phyloP scores from a whole-genome alignment of 495 filamentous ascomycete species.

The Podospora conica region DNA sequence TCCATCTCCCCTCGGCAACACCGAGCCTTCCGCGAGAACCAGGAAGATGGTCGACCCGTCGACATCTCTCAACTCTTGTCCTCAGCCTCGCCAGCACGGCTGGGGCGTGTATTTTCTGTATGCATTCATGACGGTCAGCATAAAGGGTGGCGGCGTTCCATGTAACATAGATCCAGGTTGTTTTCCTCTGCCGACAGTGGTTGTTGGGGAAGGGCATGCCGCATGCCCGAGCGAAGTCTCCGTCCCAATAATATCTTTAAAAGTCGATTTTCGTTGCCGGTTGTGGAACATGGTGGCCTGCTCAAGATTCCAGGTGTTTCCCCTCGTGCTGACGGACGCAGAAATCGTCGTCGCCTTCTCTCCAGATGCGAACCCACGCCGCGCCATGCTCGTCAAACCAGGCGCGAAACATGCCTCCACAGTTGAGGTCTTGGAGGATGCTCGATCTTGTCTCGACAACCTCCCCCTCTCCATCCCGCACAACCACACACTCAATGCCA shows the following conservation, averaged over 20 bases:
- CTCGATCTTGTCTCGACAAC: conserved; percentile 37
- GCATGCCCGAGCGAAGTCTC: conserved; percentile 16
- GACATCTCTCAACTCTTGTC: conserved; percentile 38
- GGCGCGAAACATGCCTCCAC: conserved; percentile 83
- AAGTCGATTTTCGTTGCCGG: background rate
- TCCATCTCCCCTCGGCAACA: background rate
- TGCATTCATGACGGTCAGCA: conserved; percentile 34
- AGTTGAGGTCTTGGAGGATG: conserved; percentile 76
- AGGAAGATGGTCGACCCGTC: conserved; percentile 5
- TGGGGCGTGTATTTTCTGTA: conserved; percentile 29
- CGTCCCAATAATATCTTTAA: conserved; percentile 27
- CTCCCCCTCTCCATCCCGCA: conserved; percentile 32
- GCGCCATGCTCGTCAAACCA: conserved; percentile 62
- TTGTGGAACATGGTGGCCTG: background rate
- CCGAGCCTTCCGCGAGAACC: conserved; percentile 1
- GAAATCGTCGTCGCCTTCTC: conserved; percentile 24
- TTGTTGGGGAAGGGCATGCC: conserved; percentile 10
- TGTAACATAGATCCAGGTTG: conserved; percentile 37
- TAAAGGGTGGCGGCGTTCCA: conserved; percentile 30
- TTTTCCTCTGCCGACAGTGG: conserved; percentile 17
- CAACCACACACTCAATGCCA: conserved; percentile 63
- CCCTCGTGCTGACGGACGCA: conserved; percentile 15
- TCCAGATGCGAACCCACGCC: conserved; percentile 58
- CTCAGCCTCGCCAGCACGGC: conserved; percentile 16
- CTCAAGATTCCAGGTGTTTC: background rate